A percentile compares a stretch with the other conserved stretches of the same genome.
These are phyloP conservation scores for Chalciporus piperatoides DNA, from an alignment of 1,284 basidiomycete species.

Conservation along the genomic window DNA sequence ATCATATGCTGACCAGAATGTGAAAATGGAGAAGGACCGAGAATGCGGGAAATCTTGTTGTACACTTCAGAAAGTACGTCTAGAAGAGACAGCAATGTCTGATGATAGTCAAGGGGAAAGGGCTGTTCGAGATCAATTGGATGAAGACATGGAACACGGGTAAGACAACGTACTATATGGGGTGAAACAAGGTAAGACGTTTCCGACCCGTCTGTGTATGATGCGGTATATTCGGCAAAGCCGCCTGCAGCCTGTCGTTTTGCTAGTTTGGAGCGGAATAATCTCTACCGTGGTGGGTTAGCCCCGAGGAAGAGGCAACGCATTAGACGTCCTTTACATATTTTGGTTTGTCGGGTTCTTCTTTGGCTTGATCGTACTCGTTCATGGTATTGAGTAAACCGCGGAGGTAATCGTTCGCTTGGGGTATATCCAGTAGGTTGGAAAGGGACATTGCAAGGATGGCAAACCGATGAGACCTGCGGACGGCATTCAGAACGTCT, in stretches of 20 bases:
- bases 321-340: conserved; percentile 49
- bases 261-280: conserved; percentile 55
- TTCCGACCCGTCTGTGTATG: conserved; percentile 59
- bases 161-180: conserved; percentile 55
- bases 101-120: conserved; percentile 81
- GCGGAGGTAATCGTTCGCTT: conserved; percentile 73
- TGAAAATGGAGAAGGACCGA: conserved; percentile 72
- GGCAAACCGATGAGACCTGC: conserved; percentile 73
- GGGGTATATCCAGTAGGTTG: conserved; percentile 72
- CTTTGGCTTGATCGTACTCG: conserved; percentile 77
- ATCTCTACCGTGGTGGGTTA: conserved; percentile 38
- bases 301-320: conserved; percentile 2
- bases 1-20: conserved; percentile 63
- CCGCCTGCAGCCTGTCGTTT: conserved; percentile 51
- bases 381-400: conserved; percentile 65
- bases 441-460: conserved; percentile 83
- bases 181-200: conserved; percentile 71
- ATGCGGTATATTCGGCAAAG: conserved; percentile 56
- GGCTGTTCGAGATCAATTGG: conserved; percentile 47
- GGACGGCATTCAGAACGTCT: not conserved
- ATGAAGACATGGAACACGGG: not conserved
- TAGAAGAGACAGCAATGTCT: conserved; percentile 79
- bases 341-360: conserved; percentile 78
- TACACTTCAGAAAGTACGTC: conserved; percentile 86
- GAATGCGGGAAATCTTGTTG: conserved; percentile 75